These are phyloP conservation scores for Sisymbrium altissimum DNA, from an alignment of 345 rosid genomes.

Conservation along the genomic window DNA sequence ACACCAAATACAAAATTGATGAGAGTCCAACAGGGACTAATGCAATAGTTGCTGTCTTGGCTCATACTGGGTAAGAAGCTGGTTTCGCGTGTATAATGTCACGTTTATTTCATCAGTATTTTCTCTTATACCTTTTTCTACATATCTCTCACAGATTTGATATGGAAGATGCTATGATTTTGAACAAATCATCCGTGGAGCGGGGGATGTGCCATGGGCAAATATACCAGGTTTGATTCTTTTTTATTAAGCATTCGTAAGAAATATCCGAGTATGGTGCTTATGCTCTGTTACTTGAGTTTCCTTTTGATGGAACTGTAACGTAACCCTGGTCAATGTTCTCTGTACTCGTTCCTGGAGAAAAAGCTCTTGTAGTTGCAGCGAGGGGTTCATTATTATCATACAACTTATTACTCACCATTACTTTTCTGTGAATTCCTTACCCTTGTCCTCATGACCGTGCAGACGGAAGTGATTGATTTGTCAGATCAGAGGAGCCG, in stretches of 20 bases:
- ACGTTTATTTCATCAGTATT: neutral
- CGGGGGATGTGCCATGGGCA: constrained; percentile 97
- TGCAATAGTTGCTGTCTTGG: constrained; percentile 96
- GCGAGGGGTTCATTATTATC: neutral
- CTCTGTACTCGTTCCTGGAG: neutral
- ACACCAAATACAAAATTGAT: constrained; percentile 67
- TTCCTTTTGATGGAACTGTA: constrained; percentile 7
- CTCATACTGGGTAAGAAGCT: constrained; percentile 78
- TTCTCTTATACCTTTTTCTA: constrained; percentile 4
- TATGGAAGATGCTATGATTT: constrained; percentile 99
- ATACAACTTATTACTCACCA: neutral
- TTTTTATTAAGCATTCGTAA: neutral
- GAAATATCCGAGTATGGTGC: constrained; percentile 3
- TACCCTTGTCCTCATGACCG: constrained; percentile 9
- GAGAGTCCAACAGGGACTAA: constrained; percentile 92
- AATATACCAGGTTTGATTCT: constrained; percentile 75
- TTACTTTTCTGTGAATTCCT: neutral
- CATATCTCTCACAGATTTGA: constrained; percentile 54
- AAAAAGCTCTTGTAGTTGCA: neutral
- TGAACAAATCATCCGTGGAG: constrained; percentile 92
- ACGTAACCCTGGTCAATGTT: neutral
- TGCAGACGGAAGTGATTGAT: constrained; percentile 88
- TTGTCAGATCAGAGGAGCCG: constrained; percentile 55
- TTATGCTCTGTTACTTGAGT: neutral
- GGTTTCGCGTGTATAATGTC: neutral